Evolutionary conservation across 129 eudicot genomes (phyloP).

Genomic region (Lonicera japonica): DNA sequence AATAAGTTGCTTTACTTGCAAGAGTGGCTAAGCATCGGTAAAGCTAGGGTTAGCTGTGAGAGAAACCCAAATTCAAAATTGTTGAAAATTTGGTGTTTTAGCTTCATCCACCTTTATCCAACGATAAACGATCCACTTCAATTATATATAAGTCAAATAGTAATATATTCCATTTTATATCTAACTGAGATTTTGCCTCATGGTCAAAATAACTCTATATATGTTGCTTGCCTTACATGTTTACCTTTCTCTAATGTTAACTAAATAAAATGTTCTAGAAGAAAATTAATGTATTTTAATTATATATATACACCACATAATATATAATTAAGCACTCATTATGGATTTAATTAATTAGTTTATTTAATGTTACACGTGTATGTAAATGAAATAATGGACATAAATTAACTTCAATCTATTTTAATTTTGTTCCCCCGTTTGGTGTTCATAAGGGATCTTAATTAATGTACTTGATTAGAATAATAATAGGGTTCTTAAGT

Average conservation of each 20-base stretch:
- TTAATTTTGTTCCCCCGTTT: conserved; percentile 1
- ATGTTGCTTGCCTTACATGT: not conserved
- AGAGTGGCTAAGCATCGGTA: too few species aligned
- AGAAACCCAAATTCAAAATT: conserved; percentile 4
- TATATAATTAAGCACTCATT: not conserved
- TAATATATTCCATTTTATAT: not conserved
- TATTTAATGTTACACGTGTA: not conserved
- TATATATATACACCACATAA: not conserved
- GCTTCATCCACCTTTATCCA: conserved; percentile 14
- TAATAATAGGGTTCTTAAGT: too few species aligned
- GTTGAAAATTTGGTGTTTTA: conserved; percentile 10
- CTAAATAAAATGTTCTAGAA: conserved; percentile 2
- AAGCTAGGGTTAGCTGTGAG: not conserved
- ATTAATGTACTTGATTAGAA: not conserved
- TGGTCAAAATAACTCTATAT: not conserved
- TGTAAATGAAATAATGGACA: not conserved
- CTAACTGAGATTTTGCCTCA: not conserved
- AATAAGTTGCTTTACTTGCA: too few species aligned
- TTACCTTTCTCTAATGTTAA: not conserved
- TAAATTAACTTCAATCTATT: not conserved
- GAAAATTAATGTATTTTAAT: not conserved
- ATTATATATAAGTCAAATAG: conserved; percentile 22
- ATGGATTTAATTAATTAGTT: not conserved
- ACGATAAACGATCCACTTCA: not conserved
- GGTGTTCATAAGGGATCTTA: conserved; percentile 2